A percentile compares a stretch with the other conserved stretches of the same genome.
phyloP scores from a whole-genome alignment of 192 early-diverging fungal genomes.

The Pilaira anomala region DNA sequence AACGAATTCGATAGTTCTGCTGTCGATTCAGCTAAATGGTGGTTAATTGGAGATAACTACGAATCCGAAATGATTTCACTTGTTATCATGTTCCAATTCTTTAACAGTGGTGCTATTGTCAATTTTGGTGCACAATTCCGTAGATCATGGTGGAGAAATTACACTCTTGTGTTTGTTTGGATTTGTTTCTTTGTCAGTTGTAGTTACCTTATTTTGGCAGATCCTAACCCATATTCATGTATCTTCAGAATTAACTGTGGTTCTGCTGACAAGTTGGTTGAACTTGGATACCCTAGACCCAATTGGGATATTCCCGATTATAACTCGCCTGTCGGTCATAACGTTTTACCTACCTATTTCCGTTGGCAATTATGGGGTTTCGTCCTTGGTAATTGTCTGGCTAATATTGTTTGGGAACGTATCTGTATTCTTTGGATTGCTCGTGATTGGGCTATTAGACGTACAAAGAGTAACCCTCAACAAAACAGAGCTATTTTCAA shows the following conservation, averaged over 20 bases:
- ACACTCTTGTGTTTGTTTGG: slow-evolving; percentile 55
- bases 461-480: slow-evolving; percentile 20
- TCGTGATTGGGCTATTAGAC: slow-evolving; percentile 37
- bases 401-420: slow-evolving; percentile 47
- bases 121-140: slow-evolving; percentile 71
- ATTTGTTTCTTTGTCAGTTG: slow-evolving; percentile 44
- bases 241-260: slow-evolving; percentile 77
- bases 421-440: slow-evolving; percentile 53
- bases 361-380: slow-evolving; percentile 60
- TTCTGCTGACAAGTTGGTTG: slow-evolving; percentile 35
- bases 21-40: slow-evolving; percentile 69
- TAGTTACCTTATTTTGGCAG: slow-evolving; percentile 51
- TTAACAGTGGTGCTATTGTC: slow-evolving; percentile 64
- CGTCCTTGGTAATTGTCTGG: slow-evolving; percentile 39
- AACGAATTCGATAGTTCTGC: slow-evolving; percentile 71
- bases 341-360: slow-evolving; percentile 64
- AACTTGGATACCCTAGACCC: slow-evolving; percentile 38
- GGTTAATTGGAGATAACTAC: slow-evolving; percentile 80
- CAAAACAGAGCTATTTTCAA: slow-evolving; percentile 29
- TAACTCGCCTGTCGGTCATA: slow-evolving; percentile 68
- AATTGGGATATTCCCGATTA: slow-evolving; percentile 49
- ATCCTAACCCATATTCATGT: slow-evolving; percentile 52
- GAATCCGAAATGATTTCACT: slow-evolving; percentile 64
- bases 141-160: slow-evolving; percentile 60
- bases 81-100: slow-evolving; percentile 67